Evolutionary conservation across 495 filamentous ascomycete species (phyloP).

Genomic region (Penicillium mononematosum): DNA sequence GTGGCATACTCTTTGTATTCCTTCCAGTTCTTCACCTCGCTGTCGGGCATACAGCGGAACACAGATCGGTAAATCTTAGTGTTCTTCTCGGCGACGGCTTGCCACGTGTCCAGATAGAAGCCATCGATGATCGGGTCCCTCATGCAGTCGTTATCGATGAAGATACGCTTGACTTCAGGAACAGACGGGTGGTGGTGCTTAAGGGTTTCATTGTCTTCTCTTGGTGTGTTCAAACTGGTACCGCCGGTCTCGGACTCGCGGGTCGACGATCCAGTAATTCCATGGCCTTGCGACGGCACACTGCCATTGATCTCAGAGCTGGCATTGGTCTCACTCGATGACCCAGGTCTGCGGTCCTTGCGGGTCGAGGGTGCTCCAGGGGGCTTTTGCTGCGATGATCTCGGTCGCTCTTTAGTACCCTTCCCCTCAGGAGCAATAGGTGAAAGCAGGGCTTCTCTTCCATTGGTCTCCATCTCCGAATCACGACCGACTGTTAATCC

Average conservation of each 20-base stretch:
- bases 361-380: constrained; percentile 20
- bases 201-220: constrained; percentile 41
- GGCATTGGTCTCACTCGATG: constrained; percentile 50
- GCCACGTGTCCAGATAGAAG: constrained; percentile 89
- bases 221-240: constrained; percentile 33
- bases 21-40: constrained; percentile 87
- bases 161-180: constrained; percentile 64
- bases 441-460: constrained; percentile 63
- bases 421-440: constrained; percentile 60
- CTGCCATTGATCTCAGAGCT: constrained; percentile 25
- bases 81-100: constrained; percentile 86
- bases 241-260: constrained; percentile 83
- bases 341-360: constrained; percentile 41
- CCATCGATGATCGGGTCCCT: constrained; percentile 75
- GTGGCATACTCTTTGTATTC: constrained; percentile 86
- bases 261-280: constrained; percentile 38
- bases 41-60: constrained; percentile 96
- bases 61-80: constrained; percentile 89
- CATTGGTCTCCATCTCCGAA: constrained; percentile 57
- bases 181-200: constrained; percentile 56
- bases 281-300: constrained; percentile 15
- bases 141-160: constrained; percentile 69
- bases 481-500: constrained; percentile 63
- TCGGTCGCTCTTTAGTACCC: constrained; percentile 52
- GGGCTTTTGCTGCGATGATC: constrained; percentile 28